Evolutionary conservation across 2,329 filamentous ascomycete genomes (phyloP).

Genomic region (Fusarium sp.): DNA sequence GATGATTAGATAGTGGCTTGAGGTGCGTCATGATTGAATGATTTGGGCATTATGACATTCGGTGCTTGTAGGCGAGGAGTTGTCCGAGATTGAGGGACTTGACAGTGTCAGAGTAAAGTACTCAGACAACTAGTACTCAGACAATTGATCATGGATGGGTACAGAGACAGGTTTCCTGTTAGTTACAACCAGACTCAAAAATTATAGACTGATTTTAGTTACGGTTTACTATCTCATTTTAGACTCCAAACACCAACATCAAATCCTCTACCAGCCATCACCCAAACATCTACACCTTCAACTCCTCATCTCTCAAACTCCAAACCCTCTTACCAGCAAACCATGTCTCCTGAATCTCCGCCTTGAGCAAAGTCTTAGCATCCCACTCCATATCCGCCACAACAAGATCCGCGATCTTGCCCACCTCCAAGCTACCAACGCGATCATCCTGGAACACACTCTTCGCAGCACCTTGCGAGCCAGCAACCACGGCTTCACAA

Average conservation of each 20-base stretch:
- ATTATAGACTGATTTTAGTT: not conserved
- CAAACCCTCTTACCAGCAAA: slow-evolving; percentile 59
- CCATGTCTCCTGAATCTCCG: slow-evolving; percentile 64
- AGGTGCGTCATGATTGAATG: slow-evolving; percentile 1
- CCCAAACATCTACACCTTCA: not conserved
- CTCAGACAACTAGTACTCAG: not conserved
- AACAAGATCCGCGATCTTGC: slow-evolving; percentile 66
- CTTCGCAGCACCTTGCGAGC: slow-evolving; percentile 63
- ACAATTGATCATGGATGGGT: too few relatives aligned
- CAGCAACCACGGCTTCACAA: slow-evolving; percentile 63
- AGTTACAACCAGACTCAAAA: not conserved
- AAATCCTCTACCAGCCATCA: not conserved
- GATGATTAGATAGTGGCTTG: slow-evolving; percentile 5
- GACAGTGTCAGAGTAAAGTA: too few relatives aligned
- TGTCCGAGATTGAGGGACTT: not conserved
- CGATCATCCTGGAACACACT: slow-evolving; percentile 62
- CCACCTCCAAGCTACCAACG: slow-evolving; percentile 61
- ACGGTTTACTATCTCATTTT: slow-evolving; percentile 3
- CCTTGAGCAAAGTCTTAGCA: slow-evolving; percentile 57
- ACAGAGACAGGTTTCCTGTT: not conserved
- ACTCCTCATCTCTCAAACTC: slow-evolving; percentile 11
- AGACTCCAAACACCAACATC: slow-evolving; percentile 19
- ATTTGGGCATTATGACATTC: not conserved
- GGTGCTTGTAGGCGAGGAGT: not conserved
- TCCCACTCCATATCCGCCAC: slow-evolving; percentile 60